A percentile compares a stretch with the other conserved stretches of the same genome.
Evolutionary conservation across 2,329 filamentous ascomycete species (phyloP).

Genomic region (Cladosporium velox): DNA sequence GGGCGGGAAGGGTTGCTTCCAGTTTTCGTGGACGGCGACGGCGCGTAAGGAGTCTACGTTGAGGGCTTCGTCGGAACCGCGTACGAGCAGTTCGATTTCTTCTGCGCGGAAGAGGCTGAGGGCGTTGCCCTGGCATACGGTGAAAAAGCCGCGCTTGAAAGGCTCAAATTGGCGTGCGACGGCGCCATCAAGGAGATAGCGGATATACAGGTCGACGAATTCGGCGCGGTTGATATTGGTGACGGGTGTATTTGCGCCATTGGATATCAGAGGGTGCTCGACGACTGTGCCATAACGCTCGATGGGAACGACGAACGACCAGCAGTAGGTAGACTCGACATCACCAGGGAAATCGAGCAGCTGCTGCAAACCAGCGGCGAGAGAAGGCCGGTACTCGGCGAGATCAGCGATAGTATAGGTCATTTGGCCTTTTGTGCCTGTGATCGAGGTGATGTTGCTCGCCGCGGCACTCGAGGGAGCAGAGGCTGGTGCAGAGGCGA

Average conservation of each 20-base stretch:
- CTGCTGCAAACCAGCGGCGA: constrained; percentile 74
- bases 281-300: constrained; percentile 73
- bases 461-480: constrained; percentile 58
- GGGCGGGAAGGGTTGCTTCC: constrained; percentile 52
- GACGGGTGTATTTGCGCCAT: constrained; percentile 72
- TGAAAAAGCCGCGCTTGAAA: constrained; percentile 92
- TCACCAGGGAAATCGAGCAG: constrained; percentile 82
- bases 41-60: constrained; percentile 75
- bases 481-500: constrained; percentile 71
- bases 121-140: constrained; percentile 85
- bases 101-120: constrained; percentile 84
- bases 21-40: constrained; percentile 81
- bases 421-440: constrained; percentile 51
- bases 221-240: constrained; percentile 83
- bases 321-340: constrained; percentile 75
- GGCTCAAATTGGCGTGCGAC: constrained; percentile 85
- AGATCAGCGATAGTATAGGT: constrained; percentile 79
- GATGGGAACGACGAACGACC: constrained; percentile 76
- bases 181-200: constrained; percentile 74
- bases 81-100: constrained; percentile 84
- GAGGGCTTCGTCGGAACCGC: constrained; percentile 80
- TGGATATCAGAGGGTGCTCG: constrained; percentile 69
- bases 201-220: constrained; percentile 83
- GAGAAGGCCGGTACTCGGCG: constrained; percentile 73
- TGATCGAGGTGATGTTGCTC: constrained; percentile 45